Conservation (phyloP, 2,329 filamentous ascomycete genomes). For the Fusarium sp. region DNA sequence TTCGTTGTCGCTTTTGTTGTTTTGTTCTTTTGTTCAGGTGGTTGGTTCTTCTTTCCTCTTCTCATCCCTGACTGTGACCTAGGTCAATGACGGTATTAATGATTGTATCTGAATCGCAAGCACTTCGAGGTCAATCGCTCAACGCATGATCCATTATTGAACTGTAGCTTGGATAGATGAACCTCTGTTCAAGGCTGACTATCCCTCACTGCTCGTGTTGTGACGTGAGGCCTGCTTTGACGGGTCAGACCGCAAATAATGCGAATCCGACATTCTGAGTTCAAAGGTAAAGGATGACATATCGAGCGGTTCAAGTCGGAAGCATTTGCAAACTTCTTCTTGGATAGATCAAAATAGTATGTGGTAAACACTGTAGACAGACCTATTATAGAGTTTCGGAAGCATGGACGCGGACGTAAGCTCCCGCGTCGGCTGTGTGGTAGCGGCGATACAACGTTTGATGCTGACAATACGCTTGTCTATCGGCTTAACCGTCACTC, state of each 20-base stretch:
- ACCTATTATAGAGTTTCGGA: neutral
- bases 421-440: neutral
- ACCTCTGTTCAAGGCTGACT: neutral
- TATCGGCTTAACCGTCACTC: neutral
- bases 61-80: too few species aligned
- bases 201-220: neutral
- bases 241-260: neutral
- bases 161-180: accelerated
- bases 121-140: neutral
- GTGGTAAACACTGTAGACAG: too few species aligned
- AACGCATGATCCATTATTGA: accelerated
- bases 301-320: neutral
- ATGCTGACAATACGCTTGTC: neutral
- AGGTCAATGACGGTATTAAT: too few species aligned
- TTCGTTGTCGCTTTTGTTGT: too few species aligned
- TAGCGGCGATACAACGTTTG: neutral
- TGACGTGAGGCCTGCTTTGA: neutral
- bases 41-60: too few species aligned
- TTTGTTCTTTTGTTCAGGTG: too few species aligned
- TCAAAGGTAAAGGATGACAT: neutral
- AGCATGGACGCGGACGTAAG: neutral
- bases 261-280: neutral
- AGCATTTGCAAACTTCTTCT: too few species aligned
- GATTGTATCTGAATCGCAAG: too few species aligned
- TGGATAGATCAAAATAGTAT: too few species aligned